Percentiles rank a stretch among this genome's conserved stretches.
Evolutionary conservation across 2,329 filamentous ascomycete species (phyloP).

Genomic region (Penicillium hesseltinei): DNA sequence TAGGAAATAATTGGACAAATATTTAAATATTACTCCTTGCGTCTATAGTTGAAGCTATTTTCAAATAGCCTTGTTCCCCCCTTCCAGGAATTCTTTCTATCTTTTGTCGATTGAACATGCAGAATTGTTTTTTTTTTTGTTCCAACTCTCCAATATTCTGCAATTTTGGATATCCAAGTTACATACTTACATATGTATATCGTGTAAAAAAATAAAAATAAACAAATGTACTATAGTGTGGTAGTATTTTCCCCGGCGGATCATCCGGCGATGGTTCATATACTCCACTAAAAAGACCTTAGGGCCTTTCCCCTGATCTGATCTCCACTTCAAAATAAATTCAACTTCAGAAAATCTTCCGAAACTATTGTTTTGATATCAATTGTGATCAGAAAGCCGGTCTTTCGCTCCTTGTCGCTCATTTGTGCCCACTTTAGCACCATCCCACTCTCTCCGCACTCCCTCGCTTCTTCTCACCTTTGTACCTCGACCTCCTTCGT

Average conservation of each 20-base stretch:
- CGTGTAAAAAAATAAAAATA: neutral
- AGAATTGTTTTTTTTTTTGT: neutral
- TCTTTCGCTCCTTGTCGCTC: slow-evolving; percentile 8
- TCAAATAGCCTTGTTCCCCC: neutral
- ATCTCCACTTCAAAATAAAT: slow-evolving; percentile 12
- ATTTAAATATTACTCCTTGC: slow-evolving; percentile 4
- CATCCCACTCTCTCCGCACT: slow-evolving; percentile 1
- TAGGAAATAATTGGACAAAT: slow-evolving; percentile 1
- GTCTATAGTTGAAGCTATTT: slow-evolving; percentile 3
- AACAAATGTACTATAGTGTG: neutral
- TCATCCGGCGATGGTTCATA: slow-evolving; percentile 5
- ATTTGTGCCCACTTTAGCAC: neutral
- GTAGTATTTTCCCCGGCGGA: slow-evolving; percentile 1
- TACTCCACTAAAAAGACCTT: slow-evolving; percentile 1
- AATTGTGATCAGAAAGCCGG: slow-evolving; percentile 11
- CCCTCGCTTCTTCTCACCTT: slow-evolving; percentile 4
- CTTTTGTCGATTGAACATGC: neutral
- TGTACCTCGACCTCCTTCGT: neutral
- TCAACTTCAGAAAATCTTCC: slow-evolving; percentile 13
- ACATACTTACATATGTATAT: neutral
- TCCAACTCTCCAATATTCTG: neutral
- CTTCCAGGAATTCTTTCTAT: too few species aligned
- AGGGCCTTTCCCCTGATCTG: slow-evolving; percentile 6
- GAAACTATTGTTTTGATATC: neutral
- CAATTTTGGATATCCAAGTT: neutral